Evolutionary conservation across 2,329 filamentous ascomycete genomes (phyloP), one percentile per base, ranked within the genome.

Genomic region (Furcasterigmium sp.): DNA sequence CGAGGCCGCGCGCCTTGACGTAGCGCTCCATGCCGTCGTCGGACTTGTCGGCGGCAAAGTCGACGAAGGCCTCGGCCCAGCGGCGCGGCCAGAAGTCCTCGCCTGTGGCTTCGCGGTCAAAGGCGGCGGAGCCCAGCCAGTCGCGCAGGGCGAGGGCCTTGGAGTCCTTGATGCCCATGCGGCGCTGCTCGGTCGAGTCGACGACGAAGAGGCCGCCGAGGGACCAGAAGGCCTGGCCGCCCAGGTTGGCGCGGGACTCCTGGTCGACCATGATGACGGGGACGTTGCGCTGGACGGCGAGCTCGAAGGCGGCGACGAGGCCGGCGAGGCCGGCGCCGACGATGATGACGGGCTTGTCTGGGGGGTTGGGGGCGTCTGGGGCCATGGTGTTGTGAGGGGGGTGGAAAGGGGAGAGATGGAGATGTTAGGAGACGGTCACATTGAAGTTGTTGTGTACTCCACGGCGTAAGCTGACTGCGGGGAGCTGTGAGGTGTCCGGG

Each of bases 181-280:
- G 69, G 4, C 78, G 72, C 62, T 82, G 78, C 48, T 73, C 66
- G 8, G 69, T 54, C 8, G 76, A 79, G 60, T 82, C 58, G 43
- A 82, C 78, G 59, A 73, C 68, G 61, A 82, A 82, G 20, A 82
- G 56, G 28, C 78, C 78, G 26, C 78, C 79, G 1, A 82, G 69
- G 4, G 78, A 82, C 76, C 78, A 82, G 55, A 81, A 82, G 7
- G 78, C 78, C 57, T 82, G 78, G 3, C 78, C 78, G 46, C 79
- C 79, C 9, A 82, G 64, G 51, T 69, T 80, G 47, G 67, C 58
- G 23, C 64, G 67, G 45, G 73, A 75, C 55, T 82, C 78, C 54
- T 82, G 78, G 59, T 82, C 79, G 40, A 82, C 41, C 34, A 81
- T 58, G 39, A 80, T 46, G 28, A 66, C 66, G 3, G 67, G 69